Percentiles rank a stretch among this genome's conserved stretches.
Conservation (phyloP, 164 flowering plant species). For the Malania oleifera region DNA sequence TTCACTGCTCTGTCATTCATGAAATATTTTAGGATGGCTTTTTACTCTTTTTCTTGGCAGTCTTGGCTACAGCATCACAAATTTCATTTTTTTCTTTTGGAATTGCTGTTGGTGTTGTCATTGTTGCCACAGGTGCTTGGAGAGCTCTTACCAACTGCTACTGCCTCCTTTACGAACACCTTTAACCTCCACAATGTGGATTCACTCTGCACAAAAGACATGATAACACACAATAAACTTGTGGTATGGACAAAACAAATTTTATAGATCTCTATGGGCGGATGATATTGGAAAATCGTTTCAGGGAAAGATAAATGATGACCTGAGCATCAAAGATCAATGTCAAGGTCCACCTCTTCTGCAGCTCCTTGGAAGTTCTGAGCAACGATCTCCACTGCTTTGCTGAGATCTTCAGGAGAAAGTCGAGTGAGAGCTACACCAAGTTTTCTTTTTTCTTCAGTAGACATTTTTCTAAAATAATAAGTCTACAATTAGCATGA, state of each 20-base stretch:
- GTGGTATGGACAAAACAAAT: too few species aligned
- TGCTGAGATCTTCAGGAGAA: conserved; percentile 72
- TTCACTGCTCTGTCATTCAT: too few species aligned
- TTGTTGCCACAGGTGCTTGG: conserved; percentile 30
- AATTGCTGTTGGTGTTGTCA: too few species aligned
- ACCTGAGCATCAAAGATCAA: conserved; percentile 95
- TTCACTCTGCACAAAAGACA: conserved; percentile 55
- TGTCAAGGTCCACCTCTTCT: conserved; percentile 77
- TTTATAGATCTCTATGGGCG: too few species aligned
- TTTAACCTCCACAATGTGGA: conserved; percentile 84
- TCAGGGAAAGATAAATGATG: background rate
- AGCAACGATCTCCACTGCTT: conserved; percentile 78
- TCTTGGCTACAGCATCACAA: conserved; percentile 53
- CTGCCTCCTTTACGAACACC: conserved; percentile 62
- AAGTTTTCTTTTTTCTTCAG: conserved; percentile 78
- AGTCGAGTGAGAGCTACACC: conserved; percentile 55
- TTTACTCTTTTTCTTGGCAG: conserved; percentile 51
- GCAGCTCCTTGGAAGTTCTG: conserved; percentile 62
- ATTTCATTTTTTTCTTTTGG: conserved; percentile 66
- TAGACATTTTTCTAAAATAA: conserved; percentile 68
- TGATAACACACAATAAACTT: too few species aligned
- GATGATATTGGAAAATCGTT: too few species aligned
- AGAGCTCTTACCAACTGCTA: conserved; percentile 44
- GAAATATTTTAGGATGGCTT: too few species aligned
- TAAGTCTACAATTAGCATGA: background rate